A percentile compares a stretch with the other conserved stretches of the same genome.
phyloP scores from a whole-genome alignment of 495 filamentous ascomycete genomes.

The Thermothielavioides terrestris region DNA sequence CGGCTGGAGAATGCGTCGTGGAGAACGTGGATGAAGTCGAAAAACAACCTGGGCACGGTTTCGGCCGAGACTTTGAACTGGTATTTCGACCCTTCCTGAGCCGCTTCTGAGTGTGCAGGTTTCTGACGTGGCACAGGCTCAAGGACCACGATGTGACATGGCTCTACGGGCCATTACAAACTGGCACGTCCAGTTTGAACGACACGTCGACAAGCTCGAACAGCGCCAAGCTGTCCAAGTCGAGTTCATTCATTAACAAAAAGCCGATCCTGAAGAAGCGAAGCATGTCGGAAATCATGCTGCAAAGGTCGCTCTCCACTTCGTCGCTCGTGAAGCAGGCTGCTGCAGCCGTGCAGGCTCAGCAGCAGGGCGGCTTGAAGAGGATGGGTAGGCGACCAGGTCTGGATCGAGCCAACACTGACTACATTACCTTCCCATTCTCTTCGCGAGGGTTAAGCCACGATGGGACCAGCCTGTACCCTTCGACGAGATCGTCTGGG shows the following conservation, averaged over 20 bases:
- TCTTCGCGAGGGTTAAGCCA: constrained; percentile 48
- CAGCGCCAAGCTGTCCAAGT: constrained; percentile 57
- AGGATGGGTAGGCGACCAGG: constrained; percentile 34
- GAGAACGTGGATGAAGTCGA: constrained; percentile 94
- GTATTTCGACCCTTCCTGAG: constrained; percentile 39
- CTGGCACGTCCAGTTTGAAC: constrained; percentile 40
- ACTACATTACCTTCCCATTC: constrained; percentile 52
- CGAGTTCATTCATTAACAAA: constrained; percentile 68
- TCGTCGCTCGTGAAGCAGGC: constrained; percentile 92
- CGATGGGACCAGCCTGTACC: constrained; percentile 47
- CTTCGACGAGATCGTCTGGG: constrained; percentile 54
- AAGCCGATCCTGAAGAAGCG: constrained; percentile 97
- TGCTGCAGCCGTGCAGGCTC: constrained; percentile 82
- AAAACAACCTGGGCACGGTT: constrained; percentile 74
- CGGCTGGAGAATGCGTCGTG: constrained; percentile 94
- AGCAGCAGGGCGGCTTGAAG: constrained; percentile 54
- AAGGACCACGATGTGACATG: constrained; percentile 98
- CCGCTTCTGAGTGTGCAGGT: constrained; percentile 6
- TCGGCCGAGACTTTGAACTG: constrained; percentile 86
- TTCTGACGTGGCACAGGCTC: constrained; percentile 51
- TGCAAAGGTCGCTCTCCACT: constrained; percentile 81
- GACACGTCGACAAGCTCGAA: constrained; percentile 45
- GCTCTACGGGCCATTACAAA: constrained; percentile 90
- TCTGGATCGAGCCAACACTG: constrained; percentile 53
- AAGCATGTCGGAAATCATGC: constrained; percentile 89